A percentile compares a stretch with the other conserved stretches of the same genome.
phyloP scores from a whole-genome alignment of 148 eudicot genomes.

The Arbutus unedo region DNA sequence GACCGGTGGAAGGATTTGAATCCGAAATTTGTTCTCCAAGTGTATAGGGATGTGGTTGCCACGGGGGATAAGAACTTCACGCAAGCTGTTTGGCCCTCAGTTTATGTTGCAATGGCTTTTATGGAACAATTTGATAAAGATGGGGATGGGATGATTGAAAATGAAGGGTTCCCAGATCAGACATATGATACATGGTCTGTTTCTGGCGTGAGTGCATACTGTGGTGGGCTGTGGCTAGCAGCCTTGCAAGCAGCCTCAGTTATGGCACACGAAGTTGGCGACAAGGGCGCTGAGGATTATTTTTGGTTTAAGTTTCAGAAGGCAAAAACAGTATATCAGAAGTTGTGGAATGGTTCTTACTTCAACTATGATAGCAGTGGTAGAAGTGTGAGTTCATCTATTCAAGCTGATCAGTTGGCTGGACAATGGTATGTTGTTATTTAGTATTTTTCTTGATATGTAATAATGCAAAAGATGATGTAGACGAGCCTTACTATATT shows the following conservation, averaged over 20 bases:
- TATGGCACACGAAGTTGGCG: constrained; percentile 82
- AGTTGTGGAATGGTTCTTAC: constrained; percentile 91
- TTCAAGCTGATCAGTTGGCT: constrained; percentile 34
- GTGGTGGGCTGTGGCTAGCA: constrained; percentile 97
- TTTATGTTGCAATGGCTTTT: constrained; percentile 57
- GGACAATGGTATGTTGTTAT: constrained; percentile 22
- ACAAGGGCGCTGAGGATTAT: constrained; percentile 64
- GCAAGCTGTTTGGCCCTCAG: constrained; percentile 89
- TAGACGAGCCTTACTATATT: neutral
- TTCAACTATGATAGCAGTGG: constrained; percentile 79
- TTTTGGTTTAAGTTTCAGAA: constrained; percentile 74
- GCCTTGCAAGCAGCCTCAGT: constrained; percentile 95
- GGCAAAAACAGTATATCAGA: constrained; percentile 71
- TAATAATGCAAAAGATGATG: neutral
- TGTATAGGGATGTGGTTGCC: constrained; percentile 58
- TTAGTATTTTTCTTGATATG: neutral
- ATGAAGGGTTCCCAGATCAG: constrained; percentile 98
- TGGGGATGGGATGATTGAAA: constrained; percentile 95
- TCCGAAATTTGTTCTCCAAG: constrained; percentile 30
- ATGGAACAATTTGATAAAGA: constrained; percentile 97
- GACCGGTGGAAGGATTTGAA: constrained; percentile 85
- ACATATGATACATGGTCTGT: constrained; percentile 97
- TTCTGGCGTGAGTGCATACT: constrained; percentile 84
- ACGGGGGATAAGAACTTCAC: constrained; percentile 85
- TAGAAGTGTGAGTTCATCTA: constrained; percentile 46